These are phyloP conservation scores for Epichloe bromicola DNA, from an alignment of 2,329 filamentous ascomycete species.

Conservation along the genomic window DNA sequence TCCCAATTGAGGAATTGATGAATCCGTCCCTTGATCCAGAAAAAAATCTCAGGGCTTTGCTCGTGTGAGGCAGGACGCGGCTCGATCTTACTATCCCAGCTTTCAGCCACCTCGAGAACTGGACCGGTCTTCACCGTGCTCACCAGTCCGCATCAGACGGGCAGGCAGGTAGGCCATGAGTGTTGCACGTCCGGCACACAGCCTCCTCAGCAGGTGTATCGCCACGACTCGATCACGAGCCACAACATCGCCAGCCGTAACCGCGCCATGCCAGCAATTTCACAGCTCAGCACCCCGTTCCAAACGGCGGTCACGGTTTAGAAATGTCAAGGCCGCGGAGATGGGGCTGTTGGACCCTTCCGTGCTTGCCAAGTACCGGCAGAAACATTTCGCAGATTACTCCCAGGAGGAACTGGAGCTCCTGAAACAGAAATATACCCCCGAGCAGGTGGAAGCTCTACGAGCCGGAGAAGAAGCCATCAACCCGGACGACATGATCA, in stretches of 20 bases:
- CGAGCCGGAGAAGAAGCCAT: slow-evolving; percentile 69
- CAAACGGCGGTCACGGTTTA: slow-evolving; percentile 37
- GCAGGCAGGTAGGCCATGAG: slow-evolving; percentile 31
- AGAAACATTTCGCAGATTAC: slow-evolving; percentile 48
- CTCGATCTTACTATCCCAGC: not conserved
- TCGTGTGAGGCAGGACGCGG: slow-evolving; percentile 12
- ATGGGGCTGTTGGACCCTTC: slow-evolving; percentile 35
- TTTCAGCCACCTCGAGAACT: not conserved
- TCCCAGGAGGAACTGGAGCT: slow-evolving; percentile 49
- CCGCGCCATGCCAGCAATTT: slow-evolving; percentile 29
- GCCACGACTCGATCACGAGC: slow-evolving; percentile 18
- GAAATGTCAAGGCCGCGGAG: slow-evolving; percentile 37
- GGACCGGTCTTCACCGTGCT: not conserved
- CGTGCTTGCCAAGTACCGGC: slow-evolving; percentile 30
- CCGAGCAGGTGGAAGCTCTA: slow-evolving; percentile 70
- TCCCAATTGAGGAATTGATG: slow-evolving; percentile 4
- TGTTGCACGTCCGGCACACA: slow-evolving; percentile 39
- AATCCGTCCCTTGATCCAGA: slow-evolving; percentile 9
- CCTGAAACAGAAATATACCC: slow-evolving; percentile 57
- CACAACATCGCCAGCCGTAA: slow-evolving; percentile 11
- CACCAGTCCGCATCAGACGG: not conserved
- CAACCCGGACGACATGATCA: slow-evolving; percentile 57
- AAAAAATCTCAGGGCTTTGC: slow-evolving; percentile 19
- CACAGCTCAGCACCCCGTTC: slow-evolving; percentile 37
- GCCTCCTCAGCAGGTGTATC: slow-evolving; percentile 38